Evolutionary conservation across 331 rosid genomes (phyloP).

Genomic region (Stylosanthes scabra): DNA sequence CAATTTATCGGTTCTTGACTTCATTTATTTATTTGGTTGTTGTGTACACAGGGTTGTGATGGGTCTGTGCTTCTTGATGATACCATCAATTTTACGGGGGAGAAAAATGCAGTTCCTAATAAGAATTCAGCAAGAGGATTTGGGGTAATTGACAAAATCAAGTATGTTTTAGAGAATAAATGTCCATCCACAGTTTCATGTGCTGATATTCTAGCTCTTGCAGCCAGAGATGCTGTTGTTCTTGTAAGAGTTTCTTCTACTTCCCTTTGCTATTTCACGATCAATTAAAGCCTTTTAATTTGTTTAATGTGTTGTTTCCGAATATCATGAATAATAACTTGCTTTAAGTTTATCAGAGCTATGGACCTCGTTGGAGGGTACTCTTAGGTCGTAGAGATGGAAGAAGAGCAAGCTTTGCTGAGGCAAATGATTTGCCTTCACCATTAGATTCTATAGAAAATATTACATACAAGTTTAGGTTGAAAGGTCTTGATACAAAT

Average conservation of each 20-base stretch:
- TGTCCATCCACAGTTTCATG: constrained; percentile 83
- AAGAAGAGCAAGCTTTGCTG: constrained; percentile 54
- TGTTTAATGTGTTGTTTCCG: not conserved
- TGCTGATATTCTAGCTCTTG: constrained; percentile 68
- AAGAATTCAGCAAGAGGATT: constrained; percentile 65
- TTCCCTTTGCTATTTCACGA: not conserved
- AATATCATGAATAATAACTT: not conserved
- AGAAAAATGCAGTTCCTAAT: constrained; percentile 66
- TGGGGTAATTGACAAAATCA: constrained; percentile 69
- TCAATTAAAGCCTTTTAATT: not conserved
- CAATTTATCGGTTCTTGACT: not conserved
- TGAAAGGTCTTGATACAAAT: constrained; percentile 60
- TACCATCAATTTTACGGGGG: constrained; percentile 56
- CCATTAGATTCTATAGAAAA: constrained; percentile 61
- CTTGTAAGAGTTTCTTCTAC: constrained; percentile 51
- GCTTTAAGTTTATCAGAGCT: constrained; percentile 32
- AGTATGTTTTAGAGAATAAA: constrained; percentile 53
- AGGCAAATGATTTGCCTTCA: constrained; percentile 58
- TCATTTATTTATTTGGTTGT: not conserved
- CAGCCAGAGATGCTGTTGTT: constrained; percentile 68
- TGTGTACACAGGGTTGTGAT: constrained; percentile 64
- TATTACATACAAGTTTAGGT: constrained; percentile 59
- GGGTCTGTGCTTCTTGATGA: constrained; percentile 76
- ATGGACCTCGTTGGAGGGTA: constrained; percentile 54
- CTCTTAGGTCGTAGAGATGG: constrained; percentile 73